These are phyloP conservation scores for Tribonema minus DNA, from an alignment of 108 stramenopile genomes.

Conservation along the genomic window DNA sequence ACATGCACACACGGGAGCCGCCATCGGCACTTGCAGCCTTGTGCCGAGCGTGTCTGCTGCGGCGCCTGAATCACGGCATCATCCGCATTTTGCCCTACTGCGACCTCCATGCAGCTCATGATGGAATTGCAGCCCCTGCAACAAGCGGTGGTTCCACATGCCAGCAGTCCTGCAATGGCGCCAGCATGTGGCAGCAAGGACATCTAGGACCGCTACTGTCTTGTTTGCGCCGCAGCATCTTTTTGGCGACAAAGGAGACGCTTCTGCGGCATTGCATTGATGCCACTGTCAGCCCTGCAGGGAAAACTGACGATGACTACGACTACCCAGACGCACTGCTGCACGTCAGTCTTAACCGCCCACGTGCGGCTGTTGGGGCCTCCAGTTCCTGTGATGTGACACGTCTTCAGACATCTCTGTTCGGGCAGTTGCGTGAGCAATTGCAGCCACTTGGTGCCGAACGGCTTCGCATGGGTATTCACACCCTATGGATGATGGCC, in stretches of 20 bases:
- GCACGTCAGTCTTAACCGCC: constrained; percentile 53
- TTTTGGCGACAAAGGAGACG: constrained; percentile 24
- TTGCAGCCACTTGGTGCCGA: constrained; percentile 53
- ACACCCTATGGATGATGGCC: constrained; percentile 77
- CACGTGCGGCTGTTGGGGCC: constrained; percentile 22
- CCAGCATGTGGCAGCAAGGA: too few relatives aligned
- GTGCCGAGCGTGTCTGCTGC: constrained; percentile 9
- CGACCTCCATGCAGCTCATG: constrained; percentile 26
- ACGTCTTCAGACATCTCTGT: constrained; percentile 76
- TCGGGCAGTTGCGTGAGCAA: constrained; percentile 85
- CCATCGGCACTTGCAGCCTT: too few relatives aligned
- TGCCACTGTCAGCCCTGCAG: constrained; percentile 41
- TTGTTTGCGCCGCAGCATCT: too few relatives aligned
- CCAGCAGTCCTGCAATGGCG: constrained; percentile 1
- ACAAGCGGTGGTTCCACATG: constrained; percentile 6
- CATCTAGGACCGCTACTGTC: constrained; percentile 36
- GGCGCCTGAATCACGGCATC: constrained; percentile 44
- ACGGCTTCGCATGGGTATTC: constrained; percentile 56
- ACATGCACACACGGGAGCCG: not conserved
- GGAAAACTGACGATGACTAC: constrained; percentile 62
- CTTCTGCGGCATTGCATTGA: constrained; percentile 26
- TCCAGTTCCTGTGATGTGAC: not conserved
- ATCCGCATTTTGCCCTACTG: constrained; percentile 35
- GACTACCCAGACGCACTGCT: constrained; percentile 63
- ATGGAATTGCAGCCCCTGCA: constrained; percentile 10